Evolutionary conservation across 2,329 filamentous ascomycete species (phyloP).

Genomic region (Diaporthe sp.): DNA sequence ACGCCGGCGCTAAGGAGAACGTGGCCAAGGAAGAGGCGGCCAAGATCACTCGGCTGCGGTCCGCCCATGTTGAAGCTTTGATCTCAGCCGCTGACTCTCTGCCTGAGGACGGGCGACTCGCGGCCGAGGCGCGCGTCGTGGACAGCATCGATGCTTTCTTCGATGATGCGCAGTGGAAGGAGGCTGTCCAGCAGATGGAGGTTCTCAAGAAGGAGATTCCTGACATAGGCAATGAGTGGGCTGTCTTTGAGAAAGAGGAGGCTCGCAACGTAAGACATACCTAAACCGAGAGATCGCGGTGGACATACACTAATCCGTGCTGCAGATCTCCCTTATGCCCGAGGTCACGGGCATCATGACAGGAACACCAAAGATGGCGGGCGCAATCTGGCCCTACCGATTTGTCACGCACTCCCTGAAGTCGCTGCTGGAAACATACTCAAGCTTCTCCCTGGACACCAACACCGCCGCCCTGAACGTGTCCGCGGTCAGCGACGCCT

Average conservation of each 20-base stretch:
- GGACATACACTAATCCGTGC: too few species aligned
- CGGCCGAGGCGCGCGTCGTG: not conserved
- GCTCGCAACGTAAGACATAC: not conserved
- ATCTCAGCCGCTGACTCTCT: not conserved
- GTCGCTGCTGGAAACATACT: not conserved
- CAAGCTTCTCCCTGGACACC: slow-evolving; percentile 54
- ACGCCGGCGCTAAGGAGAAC: not conserved
- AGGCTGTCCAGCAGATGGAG: not conserved
- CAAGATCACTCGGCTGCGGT: not conserved
- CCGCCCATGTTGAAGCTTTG: not conserved
- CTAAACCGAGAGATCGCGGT: not conserved
- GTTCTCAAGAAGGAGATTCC: not conserved
- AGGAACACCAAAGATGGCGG: not conserved
- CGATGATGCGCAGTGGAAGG: not conserved
- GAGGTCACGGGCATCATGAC: not conserved
- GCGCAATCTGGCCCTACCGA: not conserved
- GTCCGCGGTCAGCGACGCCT: slow-evolving; percentile 27
- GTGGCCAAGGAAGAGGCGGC: not conserved
- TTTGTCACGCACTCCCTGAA: not conserved
- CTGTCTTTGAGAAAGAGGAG: not conserved
- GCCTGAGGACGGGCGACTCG: not conserved
- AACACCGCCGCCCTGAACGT: slow-evolving; percentile 54
- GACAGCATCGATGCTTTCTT: slow-evolving; percentile 2
- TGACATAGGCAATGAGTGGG: not conserved
- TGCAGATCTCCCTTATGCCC: not conserved